Percentiles rank a stretch among this genome's conserved stretches.
phyloP scores from a whole-genome alignment of 2,329 filamentous ascomycete species.

The Phoma sp. region DNA sequence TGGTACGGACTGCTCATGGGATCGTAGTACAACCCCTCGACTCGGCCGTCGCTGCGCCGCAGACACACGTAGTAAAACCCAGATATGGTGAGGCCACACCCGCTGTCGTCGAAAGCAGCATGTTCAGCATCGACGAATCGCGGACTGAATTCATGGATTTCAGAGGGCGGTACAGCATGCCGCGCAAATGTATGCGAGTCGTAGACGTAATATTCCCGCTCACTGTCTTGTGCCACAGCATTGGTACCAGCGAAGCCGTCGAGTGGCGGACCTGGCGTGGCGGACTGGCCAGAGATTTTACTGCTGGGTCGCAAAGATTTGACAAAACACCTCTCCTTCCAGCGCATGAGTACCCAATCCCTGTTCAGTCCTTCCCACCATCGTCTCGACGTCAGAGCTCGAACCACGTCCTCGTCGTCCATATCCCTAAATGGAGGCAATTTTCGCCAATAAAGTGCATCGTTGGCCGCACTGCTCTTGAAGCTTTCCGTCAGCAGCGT shows the following conservation, averaged over 20 bases:
- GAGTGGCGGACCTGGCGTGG: constrained; percentile 17
- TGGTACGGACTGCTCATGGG: constrained; percentile 62
- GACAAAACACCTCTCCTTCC: constrained; percentile 61
- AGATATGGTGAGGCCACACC: constrained; percentile 58
- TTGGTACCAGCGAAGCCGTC: background rate
- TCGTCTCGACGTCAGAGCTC: constrained; percentile 51
- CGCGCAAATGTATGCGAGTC: constrained; percentile 8
- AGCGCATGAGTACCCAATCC: constrained; percentile 63
- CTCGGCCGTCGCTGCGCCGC: constrained; percentile 51
- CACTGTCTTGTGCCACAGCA: background rate
- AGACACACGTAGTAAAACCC: constrained; percentile 63
- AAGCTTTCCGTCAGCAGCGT: constrained; percentile 60
- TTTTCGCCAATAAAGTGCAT: constrained; percentile 57
- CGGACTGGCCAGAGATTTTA: background rate
- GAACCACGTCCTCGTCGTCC: constrained; percentile 50
- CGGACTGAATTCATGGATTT: background rate
- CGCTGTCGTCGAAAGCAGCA: constrained; percentile 39
- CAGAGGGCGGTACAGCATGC: background rate
- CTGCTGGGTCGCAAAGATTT: constrained; percentile 36
- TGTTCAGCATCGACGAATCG: constrained; percentile 26
- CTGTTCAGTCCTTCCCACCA: constrained; percentile 47
- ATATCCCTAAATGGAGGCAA: constrained; percentile 52
- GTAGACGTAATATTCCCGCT: constrained; percentile 2
- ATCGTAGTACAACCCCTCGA: constrained; percentile 62
- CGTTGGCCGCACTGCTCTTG: constrained; percentile 52